Percentiles rank a stretch among this genome's conserved stretches.
Conservation (phyloP, 495 filamentous ascomycete genomes). For the Trichoderma gamsii region DNA sequence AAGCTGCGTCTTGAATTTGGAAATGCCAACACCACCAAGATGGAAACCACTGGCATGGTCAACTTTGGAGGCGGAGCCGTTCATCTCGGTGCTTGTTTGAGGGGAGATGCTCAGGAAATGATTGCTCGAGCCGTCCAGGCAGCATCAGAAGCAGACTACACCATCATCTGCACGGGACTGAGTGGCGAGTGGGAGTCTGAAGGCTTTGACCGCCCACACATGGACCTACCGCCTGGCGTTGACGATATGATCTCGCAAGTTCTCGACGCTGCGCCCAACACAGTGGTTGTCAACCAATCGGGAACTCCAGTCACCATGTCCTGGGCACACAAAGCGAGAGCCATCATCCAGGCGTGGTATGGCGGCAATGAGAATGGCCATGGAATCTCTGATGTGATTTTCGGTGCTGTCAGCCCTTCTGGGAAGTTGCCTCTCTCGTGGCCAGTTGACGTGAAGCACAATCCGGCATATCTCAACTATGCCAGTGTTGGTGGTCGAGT, state of each 20-base stretch:
- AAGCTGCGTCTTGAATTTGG: slow-evolving; percentile 57
- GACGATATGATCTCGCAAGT: slow-evolving; percentile 64
- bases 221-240: slow-evolving; percentile 59
- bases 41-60: background rate
- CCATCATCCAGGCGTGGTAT: slow-evolving; percentile 73
- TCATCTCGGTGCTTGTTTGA: background rate
- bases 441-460: slow-evolving; percentile 48
- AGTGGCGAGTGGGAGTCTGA: slow-evolving; percentile 87
- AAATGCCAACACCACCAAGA: slow-evolving; percentile 35
- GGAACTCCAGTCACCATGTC: slow-evolving; percentile 84
- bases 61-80: slow-evolving; percentile 3
- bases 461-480: slow-evolving; percentile 79
- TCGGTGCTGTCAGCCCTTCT: slow-evolving; percentile 76
- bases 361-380: slow-evolving; percentile 87
- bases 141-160: slow-evolving; percentile 65
- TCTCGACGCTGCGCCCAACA: slow-evolving; percentile 62
- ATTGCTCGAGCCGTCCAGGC: slow-evolving; percentile 50
- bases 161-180: slow-evolving; percentile 72
- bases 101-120: background rate
- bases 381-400: slow-evolving; percentile 77
- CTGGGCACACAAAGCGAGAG: slow-evolving; percentile 62
- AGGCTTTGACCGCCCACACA: slow-evolving; percentile 74
- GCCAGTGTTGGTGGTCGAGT: slow-evolving; percentile 72
- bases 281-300: slow-evolving; percentile 75
- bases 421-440: slow-evolving; percentile 63